Percentiles rank a stretch among this genome's conserved stretches.
Evolutionary conservation across 345 rosid species (phyloP).

Genomic region (Citrus hindsii): DNA sequence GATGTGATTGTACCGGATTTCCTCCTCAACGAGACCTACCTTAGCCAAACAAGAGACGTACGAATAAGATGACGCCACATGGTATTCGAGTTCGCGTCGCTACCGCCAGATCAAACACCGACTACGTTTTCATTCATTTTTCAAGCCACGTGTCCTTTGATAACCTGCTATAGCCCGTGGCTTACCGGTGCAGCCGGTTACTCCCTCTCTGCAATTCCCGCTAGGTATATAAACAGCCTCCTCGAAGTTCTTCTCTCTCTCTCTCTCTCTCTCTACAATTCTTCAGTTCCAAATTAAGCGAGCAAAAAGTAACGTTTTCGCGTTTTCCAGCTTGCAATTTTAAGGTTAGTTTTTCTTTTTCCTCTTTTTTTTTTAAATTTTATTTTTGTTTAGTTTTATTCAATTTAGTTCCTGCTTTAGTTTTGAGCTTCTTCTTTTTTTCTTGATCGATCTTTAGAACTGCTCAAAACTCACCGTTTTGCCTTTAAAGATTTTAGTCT

Average conservation of each 20-base stretch:
- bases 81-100: slow-evolving; percentile 9
- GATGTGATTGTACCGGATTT: background rate
- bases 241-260: slow-evolving; percentile 6
- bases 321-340: slow-evolving; percentile 31
- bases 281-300: slow-evolving; percentile 18
- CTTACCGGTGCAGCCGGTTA: slow-evolving; percentile 37
- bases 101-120: slow-evolving; percentile 36
- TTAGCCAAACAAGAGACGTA: background rate
- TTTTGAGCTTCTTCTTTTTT: background rate
- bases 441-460: slow-evolving; percentile 27
- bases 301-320: slow-evolving; percentile 26
- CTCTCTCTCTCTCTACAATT: background rate
- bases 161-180: slow-evolving; percentile 18
- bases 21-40: slow-evolving; percentile 1
- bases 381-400: background rate
- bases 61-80: slow-evolving; percentile 26
- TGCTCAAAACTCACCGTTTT: slow-evolving; percentile 7
- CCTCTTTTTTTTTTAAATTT: background rate
- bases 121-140: background rate
- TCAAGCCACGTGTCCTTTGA: slow-evolving; percentile 24
- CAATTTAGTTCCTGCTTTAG: background rate
- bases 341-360: slow-evolving; percentile 33
- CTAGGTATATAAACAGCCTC: slow-evolving; percentile 42
- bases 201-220: slow-evolving; percentile 41
- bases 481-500: background rate